Percentiles rank a stretch among this genome's conserved stretches.
Conservation (phyloP, 352 stramenopile species). For the Elongisporangium undulatum region DNA sequence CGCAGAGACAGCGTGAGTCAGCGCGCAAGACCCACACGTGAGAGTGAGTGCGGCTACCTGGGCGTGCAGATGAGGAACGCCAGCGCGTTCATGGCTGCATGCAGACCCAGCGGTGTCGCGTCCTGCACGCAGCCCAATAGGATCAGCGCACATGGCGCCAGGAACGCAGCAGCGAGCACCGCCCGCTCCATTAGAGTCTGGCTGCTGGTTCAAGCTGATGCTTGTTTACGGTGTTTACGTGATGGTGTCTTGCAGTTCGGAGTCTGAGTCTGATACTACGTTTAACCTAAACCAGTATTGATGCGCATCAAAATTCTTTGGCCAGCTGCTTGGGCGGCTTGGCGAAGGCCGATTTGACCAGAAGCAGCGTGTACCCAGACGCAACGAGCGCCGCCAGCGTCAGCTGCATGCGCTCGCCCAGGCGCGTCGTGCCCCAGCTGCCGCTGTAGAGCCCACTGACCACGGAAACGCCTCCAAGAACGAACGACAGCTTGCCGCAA, state of each 20-base stretch:
- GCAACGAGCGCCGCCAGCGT: slow-evolving; percentile 31
- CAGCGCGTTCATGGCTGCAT: slow-evolving; percentile 47
- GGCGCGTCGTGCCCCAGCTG: slow-evolving; percentile 32
- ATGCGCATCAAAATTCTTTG: no score
- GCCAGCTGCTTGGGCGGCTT: not conserved
- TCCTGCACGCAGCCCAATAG: slow-evolving; percentile 39
- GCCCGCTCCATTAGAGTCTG: slow-evolving; percentile 8
- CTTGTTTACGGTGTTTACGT: not conserved
- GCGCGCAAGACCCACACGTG: not conserved
- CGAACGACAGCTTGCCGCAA: slow-evolving; percentile 43
- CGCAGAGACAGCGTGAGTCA: slow-evolving; percentile 3
- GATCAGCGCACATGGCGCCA: slow-evolving; percentile 38
- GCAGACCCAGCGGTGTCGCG: slow-evolving; percentile 45
- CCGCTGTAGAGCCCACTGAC: slow-evolving; percentile 55
- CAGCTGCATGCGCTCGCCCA: slow-evolving; percentile 45
- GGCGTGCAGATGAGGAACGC: slow-evolving; percentile 50
- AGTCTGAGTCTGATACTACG: not conserved
- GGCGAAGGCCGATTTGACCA: slow-evolving; percentile 30
- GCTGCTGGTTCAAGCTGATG: not conserved
- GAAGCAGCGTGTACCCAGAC: slow-evolving; percentile 35
- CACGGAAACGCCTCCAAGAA: slow-evolving; percentile 31
- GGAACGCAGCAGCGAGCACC: slow-evolving; percentile 40
- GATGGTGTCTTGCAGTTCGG: not conserved
- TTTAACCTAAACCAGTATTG: no score
- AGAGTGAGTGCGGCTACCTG: slow-evolving; percentile 25